Evolutionary conservation across 1,139 yeast genomes (phyloP), one percentile per base, ranked within the genome.

Genomic region (Hansenula lynferdii): DNA sequence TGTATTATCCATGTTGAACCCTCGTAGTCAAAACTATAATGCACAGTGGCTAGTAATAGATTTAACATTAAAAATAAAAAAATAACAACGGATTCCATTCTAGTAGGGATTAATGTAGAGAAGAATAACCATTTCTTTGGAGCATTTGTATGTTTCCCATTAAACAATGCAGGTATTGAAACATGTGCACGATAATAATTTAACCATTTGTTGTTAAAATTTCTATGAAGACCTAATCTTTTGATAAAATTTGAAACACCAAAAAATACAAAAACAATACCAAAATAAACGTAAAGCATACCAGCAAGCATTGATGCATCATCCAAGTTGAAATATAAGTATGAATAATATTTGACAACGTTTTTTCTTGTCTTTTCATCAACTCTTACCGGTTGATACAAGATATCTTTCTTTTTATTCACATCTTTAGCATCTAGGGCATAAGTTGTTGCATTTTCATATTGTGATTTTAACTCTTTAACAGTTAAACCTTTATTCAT

Each of bases 351-450:
- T 14, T 8, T 12, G 30, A 23, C 14, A 5, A 16, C n/a, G 26
- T 35, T 34, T 25, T 5, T 29, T 21, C 37, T 30, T 4, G 33
- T 34, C 14, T 32, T 33, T 11, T 35, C 29, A 16, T 26, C 31
- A 4, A 39, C n/a, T 5, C 18, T 22, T 3, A 28, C 23, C n/a
- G 37, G 37, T 18, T 26, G 26, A 16, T 28, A 17, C n/a, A 28
- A 23, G 7, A 4, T 8, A 5, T 4, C n/a, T 21, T 97, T 10
- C 97, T 97, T 0, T 96, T 90, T 58, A 87, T 86, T n/a, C n/a
- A n/a, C 57, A 81, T 89, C 6, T 67, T n/a, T n/a, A n/a, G n/a
- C n/a, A n/a, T n/a, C n/a, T n/a, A 42, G 7, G 47, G 48, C 42
- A 60, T 52, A 50, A 2, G 49, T 41, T 12, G 63, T 49, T 41